Base-by-base conservation (phyloP, 768 basidiomycete genomes). In the Basidioascus undulatus region DNA sequence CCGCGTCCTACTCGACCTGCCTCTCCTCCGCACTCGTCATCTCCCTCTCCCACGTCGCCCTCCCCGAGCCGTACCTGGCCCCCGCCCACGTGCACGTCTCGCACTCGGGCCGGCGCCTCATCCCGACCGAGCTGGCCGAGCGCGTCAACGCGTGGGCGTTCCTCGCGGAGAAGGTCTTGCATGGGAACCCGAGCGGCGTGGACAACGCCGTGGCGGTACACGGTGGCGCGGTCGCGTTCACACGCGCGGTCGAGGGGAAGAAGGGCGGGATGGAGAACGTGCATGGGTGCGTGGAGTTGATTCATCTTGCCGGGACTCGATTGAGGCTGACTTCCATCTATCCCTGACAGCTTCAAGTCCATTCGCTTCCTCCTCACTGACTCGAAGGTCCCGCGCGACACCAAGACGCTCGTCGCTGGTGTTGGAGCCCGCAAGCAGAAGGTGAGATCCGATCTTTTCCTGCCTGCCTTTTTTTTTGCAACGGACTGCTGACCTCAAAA, bases 121-220 rank as follows among this genome's bases (percentile, higher is more conserved):
- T 74, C 42, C 70, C 73, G 71, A 77, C 50, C 41, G 68, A 73
- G 12, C 66, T 70, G 40, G 79, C 82, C 5, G 76, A 86, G 47
- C 65, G 74, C 47, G 74, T 87, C 49, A 94, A 98, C 58, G 65
- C 67, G 35, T 94, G 84, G 74, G 84, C 92, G 16, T 96, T 92
- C 59, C 63, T 94, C 39, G 69, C 76, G 10, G 92, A 98, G 62
- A 96, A 96, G 59, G 76, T 98, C 32, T 61, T 94, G 38, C 92
- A 98, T 55, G 92, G 92, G 1, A 96, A 79, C 52, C 92, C 92
- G 3, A 89, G 83, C 51, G 92, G 92, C 8, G 79, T 98, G 19
- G 92, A 98, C 57, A 96, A 98, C 57, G 79, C 86, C 16, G 82
- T 94, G 27, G 69, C 80, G 13, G 78, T 84, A 1, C 79, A 75